Base-by-base conservation (phyloP, 192 early-diverging fungal species). In the Phlyctochytrium bullatum region DNA sequence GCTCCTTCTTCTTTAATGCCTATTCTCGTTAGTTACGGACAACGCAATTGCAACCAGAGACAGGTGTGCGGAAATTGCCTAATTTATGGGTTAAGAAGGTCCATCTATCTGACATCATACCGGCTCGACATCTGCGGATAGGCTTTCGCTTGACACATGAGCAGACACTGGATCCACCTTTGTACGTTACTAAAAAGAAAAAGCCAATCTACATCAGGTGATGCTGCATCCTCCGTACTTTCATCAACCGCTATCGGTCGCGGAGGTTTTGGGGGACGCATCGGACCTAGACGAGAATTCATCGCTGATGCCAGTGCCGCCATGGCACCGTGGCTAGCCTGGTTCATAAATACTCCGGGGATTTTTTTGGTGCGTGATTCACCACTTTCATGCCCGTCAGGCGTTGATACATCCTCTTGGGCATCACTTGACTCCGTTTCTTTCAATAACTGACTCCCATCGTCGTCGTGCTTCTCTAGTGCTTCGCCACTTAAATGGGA, bases 301-400 rank as follows among this genome's bases (percentile, higher is more conserved):
- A 80, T 74, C 6, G 79, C 79, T 12, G 69, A 63, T 16, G 79
- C 79, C 33, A 81, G 66, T 0, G 73, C 73, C 30, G 73, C 75
- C 36, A 81, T 61, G 3, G 79, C 79, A 17, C 73, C 71, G 56
- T 81, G 79, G 34, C 65, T 67, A 1, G 69, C n/a, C 36, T 68
- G 66, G 36, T 68, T 78, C 0, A 67, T 53, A 50, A 76, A 79
- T 2, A 79, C 59, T 16, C 76, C 80, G 14, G 76, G 74, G 52
- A 78, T 81, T 27, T 64, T 69, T 23, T 65, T 34, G 12, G 75
- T 32, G 24, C 66, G 34, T 1, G 75, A 65, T 35, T 75, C 73
- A n/a, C n/a, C n/a, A n/a, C n/a, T n/a, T n/a, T n/a, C n/a, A n/a
- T n/a, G n/a, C n/a, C n/a, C n/a, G n/a, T n/a, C n/a, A n/a, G n/a